These are phyloP conservation scores for Phytophthora citricola DNA, from an alignment of 352 stramenopile species.

Conservation along the genomic window DNA sequence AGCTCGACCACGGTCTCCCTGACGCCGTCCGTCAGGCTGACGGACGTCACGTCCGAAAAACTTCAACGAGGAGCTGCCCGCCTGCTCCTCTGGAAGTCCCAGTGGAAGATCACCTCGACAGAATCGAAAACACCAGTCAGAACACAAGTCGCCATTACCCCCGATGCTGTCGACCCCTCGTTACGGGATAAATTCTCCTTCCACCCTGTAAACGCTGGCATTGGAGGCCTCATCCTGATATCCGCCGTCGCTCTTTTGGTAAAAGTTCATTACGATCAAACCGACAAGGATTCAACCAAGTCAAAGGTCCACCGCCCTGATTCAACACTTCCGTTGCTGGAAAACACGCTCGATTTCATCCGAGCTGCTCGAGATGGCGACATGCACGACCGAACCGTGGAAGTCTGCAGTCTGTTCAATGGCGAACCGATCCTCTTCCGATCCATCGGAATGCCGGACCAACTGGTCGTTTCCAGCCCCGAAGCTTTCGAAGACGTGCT, in stretches of 20 bases:
- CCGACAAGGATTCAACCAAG: constrained; percentile 8
- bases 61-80: constrained; percentile 5
- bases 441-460: constrained; percentile 2
- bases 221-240: neutral
- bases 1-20: neutral
- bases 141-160: neutral
- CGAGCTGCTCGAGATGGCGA: constrained; percentile 17
- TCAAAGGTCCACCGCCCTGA: constrained; percentile 13
- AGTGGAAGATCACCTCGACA: neutral
- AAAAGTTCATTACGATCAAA: neutral
- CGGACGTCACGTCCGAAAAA: neutral
- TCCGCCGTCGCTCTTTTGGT: neutral
- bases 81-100: too few species aligned
- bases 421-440: constrained; percentile 26
- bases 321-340: constrained; percentile 42
- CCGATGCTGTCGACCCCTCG: constrained; percentile 6
- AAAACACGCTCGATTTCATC: constrained; percentile 43
- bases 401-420: constrained; percentile 23
- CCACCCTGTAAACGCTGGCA: neutral
- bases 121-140: constrained; percentile 1
- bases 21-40: too few species aligned
- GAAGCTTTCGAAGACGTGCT: constrained; percentile 9
- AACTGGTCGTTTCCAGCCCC: neutral
- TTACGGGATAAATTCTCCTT: constrained; percentile 4
- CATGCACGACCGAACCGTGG: constrained; percentile 40